Evolutionary conservation across 805 yeast genomes (phyloP), one percentile per base, ranked within the genome.

Genomic region (Candida hungchunana): DNA sequence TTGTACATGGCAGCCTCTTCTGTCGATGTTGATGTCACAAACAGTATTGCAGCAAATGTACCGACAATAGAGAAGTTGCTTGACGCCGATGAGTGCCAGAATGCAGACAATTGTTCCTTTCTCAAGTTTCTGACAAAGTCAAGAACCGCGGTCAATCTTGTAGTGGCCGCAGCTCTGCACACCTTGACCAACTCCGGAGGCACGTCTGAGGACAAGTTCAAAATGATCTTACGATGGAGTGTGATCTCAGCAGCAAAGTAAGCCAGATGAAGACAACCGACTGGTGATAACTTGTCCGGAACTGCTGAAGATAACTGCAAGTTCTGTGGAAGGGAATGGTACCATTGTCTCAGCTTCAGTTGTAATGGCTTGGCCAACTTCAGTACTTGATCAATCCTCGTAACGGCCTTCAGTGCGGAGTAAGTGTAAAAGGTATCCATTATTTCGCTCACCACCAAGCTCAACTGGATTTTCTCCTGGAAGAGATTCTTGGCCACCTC

Each of bases 191-290:
- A 58, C 42, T 79, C 82, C 8, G 60, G 61, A 6, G 82, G 75
- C 0, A 76, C 57, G 18, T 63, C 63, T 6, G 56, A 18, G 46
- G 48, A 53, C 30, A 82, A 60, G 8, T 75, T 63, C 5, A 82
- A 69, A 17, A 82, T 74, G 35, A 84, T 84, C 49, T 79, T 77
- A 32, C 97, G 64, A 58, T 89, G 97, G 17, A 89, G 64, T 0
- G 93, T 82, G 25, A 89, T 75, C 54, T 89, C 97, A 0, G 95
- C 82, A 0, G 94, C 90, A 61, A 88, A 84, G 57, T 89, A 89
- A 1, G 94, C 82, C 31, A 89, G 60, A 38, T 88, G 94, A 33
- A 89, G 63, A 44, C 82, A 78, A 0, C 94, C 90, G 54, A 82
- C 80, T 12, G 89, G 72, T 50, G 80, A 82, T 37, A 80, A 70